These are phyloP conservation scores for Termitomyces sp. DNA, from an alignment of 768 basidiomycete species.

Conservation along the genomic window DNA sequence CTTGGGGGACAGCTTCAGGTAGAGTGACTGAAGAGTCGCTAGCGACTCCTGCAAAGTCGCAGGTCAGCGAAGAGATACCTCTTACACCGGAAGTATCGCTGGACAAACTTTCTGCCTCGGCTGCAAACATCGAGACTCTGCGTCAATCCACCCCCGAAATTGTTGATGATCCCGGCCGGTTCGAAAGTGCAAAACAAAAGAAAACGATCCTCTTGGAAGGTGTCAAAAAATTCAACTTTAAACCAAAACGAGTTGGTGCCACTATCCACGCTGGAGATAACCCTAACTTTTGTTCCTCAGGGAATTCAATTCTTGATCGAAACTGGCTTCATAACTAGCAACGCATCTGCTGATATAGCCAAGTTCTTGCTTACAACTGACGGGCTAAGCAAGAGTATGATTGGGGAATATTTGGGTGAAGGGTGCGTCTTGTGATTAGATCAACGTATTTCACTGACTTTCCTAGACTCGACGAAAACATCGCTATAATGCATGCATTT, in stretches of 20 bases:
- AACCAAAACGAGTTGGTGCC: conserved; percentile 82
- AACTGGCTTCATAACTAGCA: conserved; percentile 77
- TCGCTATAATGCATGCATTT: conserved; percentile 96
- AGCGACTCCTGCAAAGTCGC: conserved; percentile 36
- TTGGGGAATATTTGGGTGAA: conserved; percentile 98
- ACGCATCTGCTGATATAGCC: conserved; percentile 73
- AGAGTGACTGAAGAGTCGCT: conserved; percentile 38
- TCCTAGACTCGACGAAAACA: conserved; percentile 77
- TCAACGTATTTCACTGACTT: not conserved
- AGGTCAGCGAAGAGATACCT: conserved; percentile 48
- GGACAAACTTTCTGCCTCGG: conserved; percentile 46
- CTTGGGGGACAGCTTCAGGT: conserved; percentile 72
- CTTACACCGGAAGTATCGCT: conserved; percentile 51
- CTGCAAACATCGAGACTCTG: conserved; percentile 47
- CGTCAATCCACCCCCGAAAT: conserved; percentile 74
- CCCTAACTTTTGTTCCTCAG: conserved; percentile 30
- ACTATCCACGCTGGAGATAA: not conserved
- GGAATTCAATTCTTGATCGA: conserved; percentile 88
- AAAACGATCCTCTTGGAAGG: conserved; percentile 94
- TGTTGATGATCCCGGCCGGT: conserved; percentile 85
- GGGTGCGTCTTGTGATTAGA: conserved; percentile 50
- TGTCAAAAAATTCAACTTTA: conserved; percentile 96
- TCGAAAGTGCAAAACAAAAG: conserved; percentile 94
- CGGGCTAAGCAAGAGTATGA: conserved; percentile 91
- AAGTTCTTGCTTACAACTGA: conserved; percentile 83